phyloP scores from a whole-genome alignment of 2,329 filamentous ascomycete species.

The Xylaria sp. region DNA sequence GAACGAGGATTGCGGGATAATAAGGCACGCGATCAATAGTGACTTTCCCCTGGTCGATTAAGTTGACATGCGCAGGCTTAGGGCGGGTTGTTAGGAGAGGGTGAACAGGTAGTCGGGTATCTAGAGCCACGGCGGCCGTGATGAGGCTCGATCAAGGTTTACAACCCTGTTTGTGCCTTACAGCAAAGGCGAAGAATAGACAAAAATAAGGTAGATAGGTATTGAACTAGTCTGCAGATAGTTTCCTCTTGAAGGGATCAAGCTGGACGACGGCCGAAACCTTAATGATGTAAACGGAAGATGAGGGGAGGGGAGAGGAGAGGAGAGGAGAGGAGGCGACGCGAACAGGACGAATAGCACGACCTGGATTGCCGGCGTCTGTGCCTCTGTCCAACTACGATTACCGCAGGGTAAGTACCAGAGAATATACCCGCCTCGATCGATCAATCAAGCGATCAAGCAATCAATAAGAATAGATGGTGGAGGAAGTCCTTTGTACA shows the following conservation, averaged over 20 bases:
- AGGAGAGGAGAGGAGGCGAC: slow-evolving; percentile 7
- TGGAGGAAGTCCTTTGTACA: slow-evolving; percentile 21
- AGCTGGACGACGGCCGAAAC: slow-evolving; percentile 30
- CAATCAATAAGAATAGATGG: slow-evolving; percentile 14
- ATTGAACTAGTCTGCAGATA: slow-evolving; percentile 13
- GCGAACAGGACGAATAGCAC: slow-evolving; percentile 10
- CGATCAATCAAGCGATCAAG: slow-evolving; percentile 23
- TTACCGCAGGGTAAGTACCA: neutral
- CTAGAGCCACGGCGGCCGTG: slow-evolving; percentile 16
- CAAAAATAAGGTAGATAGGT: neutral
- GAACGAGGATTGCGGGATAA: slow-evolving; percentile 4
- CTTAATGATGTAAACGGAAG: slow-evolving; percentile 34
- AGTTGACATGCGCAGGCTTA: neutral
- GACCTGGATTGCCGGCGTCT: slow-evolving; percentile 14
- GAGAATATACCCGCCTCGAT: slow-evolving; percentile 31
- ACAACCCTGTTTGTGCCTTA: slow-evolving; percentile 7
- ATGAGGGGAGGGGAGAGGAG: slow-evolving; percentile 16
- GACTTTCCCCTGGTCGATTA: neutral
- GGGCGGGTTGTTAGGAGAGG: neutral
- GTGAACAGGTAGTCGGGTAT: slow-evolving; percentile 11
- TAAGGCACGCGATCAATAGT: slow-evolving; percentile 25
- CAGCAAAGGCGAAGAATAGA: neutral
- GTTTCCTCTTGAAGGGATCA: slow-evolving; percentile 13
- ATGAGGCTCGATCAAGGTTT: slow-evolving; percentile 5
- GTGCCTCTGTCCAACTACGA: slow-evolving; percentile 19